Base-by-base conservation (phyloP, 768 basidiomycete species). In the Cystobasidium ongulense region DNA sequence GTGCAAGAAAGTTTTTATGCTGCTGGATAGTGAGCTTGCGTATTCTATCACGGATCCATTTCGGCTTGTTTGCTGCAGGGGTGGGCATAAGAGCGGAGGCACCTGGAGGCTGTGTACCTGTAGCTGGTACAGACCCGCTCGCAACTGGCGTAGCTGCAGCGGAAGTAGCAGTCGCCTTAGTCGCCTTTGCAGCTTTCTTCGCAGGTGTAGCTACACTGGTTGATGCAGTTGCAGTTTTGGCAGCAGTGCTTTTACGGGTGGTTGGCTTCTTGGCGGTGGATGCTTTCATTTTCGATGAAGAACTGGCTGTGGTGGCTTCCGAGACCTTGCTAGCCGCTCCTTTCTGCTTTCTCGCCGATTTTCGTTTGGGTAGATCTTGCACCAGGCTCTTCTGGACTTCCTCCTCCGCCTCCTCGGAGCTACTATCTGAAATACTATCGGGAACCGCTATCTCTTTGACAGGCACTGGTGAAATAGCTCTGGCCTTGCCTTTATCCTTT, bases 381-480 rank as follows among this genome's bases (percentile, higher is more conserved):
- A 59, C 57, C 23, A 59, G 57, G 29, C 57, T 59, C 33, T 59
- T 59, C 25, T 27, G 25, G 21, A 59, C 57, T 59, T 59, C 57
- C 13, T 59, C 57, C 29, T 59, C 57, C 3, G 11, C 57, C 17
- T 27, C 57, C 4, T 27, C 25, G 57, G 29, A 5, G 25, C 25
- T 59, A 29, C 57, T 59, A 13, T 59, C 57, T 11, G 57, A 35
- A 11, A 27, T 27, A 4, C 15, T 15, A 59, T 54, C n/a, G 39
- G 39, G 17, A 39, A 17, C 39, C 17, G 39, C 17, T 39, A 17
- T 7, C 39, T 39, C 39, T 39, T 7, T 7, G 7, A 50, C 46
- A 21, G 46, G 46, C 46, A 17, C 46, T 4, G 46, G 46, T 4
- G 46, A 50, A 50, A 50, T 50, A 50, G 46, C 46, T 59, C 57